Percentiles rank a stretch among this genome's conserved stretches.
Conservation (phyloP, 371 early-diverging fungal genomes). For the Rhizopus sp. region DNA sequence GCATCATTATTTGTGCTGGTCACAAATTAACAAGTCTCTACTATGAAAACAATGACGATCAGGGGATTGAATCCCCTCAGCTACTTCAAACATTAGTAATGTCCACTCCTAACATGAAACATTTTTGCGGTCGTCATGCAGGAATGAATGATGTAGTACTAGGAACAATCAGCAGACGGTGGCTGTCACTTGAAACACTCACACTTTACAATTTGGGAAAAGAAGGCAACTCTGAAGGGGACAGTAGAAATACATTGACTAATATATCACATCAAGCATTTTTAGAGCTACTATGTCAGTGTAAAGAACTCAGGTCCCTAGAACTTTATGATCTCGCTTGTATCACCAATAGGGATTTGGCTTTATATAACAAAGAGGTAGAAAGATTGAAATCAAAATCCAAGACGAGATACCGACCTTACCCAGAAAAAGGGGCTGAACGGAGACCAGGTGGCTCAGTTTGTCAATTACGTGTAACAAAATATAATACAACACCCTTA, state of each 20-base stretch:
- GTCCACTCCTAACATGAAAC: constrained; percentile 48
- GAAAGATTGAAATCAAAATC: constrained; percentile 5
- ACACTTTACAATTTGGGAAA: constrained; percentile 18
- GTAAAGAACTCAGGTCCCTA: constrained; percentile 28
- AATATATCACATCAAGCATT: constrained; percentile 25
- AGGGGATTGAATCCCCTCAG: constrained; percentile 41
- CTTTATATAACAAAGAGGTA: constrained; percentile 22
- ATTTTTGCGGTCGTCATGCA: constrained; percentile 47
- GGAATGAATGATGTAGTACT: constrained; percentile 51
- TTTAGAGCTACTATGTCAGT: constrained; percentile 29
- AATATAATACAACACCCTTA: constrained; percentile 49
- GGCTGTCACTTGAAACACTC: constrained; percentile 37
- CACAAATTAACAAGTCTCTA: constrained; percentile 34
- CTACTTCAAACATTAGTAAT: constrained; percentile 47
- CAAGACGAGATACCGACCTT: constrained; percentile 10
- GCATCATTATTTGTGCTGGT: constrained; percentile 43
- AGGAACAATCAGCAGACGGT: constrained; percentile 44
- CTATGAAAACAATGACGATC: constrained; percentile 47
- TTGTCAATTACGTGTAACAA: constrained; percentile 40
- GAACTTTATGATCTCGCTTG: constrained; percentile 52
- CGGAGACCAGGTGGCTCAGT: constrained; percentile 29
- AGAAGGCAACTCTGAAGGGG: background rate
- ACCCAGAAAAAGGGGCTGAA: constrained; percentile 7
- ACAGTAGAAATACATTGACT: background rate
- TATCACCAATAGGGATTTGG: constrained; percentile 43